Evolutionary conservation across 805 yeast species (phyloP).

Genomic region (Barnettozyma salicaria): DNA sequence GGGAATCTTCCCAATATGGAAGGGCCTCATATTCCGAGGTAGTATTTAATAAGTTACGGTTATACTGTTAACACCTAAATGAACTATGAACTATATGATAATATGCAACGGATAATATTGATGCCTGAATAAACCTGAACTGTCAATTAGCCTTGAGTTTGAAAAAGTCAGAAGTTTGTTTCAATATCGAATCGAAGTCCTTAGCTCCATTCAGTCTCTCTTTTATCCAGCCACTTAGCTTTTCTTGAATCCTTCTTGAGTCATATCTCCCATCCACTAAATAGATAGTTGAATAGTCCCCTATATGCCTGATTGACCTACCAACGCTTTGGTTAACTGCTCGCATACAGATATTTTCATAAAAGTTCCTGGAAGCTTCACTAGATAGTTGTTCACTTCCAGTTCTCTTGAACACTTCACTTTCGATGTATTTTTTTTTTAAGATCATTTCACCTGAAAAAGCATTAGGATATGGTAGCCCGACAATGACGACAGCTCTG

Average conservation of each 20-base stretch:
- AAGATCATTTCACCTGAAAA: conserved; percentile 77
- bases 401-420: conserved; percentile 41
- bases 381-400: conserved; percentile 41
- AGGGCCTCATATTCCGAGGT: too few species aligned
- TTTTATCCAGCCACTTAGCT: conserved; percentile 72
- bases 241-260: conserved; percentile 40
- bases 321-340: conserved; percentile 92
- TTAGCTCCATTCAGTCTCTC: conserved; percentile 30
- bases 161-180: too few species aligned
- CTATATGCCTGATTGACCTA: conserved; percentile 77
- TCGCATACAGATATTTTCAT: conserved; percentile 84
- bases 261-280: conserved; percentile 63
- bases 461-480: conserved; percentile 84
- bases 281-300: conserved; percentile 73
- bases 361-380: conserved; percentile 47
- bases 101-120: too few species aligned
- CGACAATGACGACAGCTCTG: conserved; percentile 78
- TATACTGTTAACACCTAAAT: too few species aligned
- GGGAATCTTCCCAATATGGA: too few species aligned
- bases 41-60: too few species aligned
- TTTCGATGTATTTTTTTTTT: conserved; percentile 58
- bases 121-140: too few species aligned
- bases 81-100: too few species aligned
- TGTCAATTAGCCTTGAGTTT: too few species aligned
- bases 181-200: too few species aligned